Percentiles rank a stretch among this genome's conserved stretches.
Conservation (phyloP, 2,329 filamentous ascomycete genomes). For the Metarhizium humberi region DNA sequence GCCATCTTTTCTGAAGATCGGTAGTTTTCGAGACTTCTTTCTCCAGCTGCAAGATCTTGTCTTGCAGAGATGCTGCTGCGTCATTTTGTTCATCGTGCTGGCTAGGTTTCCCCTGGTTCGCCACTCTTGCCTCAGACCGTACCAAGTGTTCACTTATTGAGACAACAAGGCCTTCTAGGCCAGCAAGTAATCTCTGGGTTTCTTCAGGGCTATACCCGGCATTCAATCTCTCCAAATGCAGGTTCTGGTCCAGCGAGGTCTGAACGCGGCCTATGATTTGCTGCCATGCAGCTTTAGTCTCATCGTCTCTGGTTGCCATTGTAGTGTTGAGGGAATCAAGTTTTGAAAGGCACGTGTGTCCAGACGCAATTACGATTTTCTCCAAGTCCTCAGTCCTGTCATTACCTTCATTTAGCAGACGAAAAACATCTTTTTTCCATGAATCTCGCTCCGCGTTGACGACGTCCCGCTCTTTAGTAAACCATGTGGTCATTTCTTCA, state of each 20-base stretch:
- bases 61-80: slow-evolving; percentile 5
- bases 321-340: slow-evolving; percentile 2
- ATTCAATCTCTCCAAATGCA: slow-evolving; percentile 13
- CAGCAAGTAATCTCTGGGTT: slow-evolving; percentile 6
- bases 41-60: slow-evolving; percentile 15
- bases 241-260: slow-evolving; percentile 12
- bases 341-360: neutral
- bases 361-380: neutral
- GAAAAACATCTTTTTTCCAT: slow-evolving; percentile 1
- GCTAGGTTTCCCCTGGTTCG: neutral
- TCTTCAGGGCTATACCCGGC: slow-evolving; percentile 10
- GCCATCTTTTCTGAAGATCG: slow-evolving; percentile 16
- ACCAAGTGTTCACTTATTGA: slow-evolving; percentile 12
- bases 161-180: slow-evolving; percentile 13
- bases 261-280: slow-evolving; percentile 11
- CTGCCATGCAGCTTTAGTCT: slow-evolving; percentile 9
- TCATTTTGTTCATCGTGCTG: neutral
- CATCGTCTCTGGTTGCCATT: slow-evolving; percentile 4
- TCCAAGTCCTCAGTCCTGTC: slow-evolving; percentile 2
- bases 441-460: slow-evolving; percentile 1
- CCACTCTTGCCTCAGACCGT: neutral
- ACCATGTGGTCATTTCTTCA: slow-evolving; percentile 1
- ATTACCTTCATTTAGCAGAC: neutral
- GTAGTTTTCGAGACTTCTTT: slow-evolving; percentile 10
- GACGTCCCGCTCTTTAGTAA: neutral